phyloP scores from a whole-genome alignment of 495 filamentous ascomycete genomes.

The Chaetomium cochliodes region DNA sequence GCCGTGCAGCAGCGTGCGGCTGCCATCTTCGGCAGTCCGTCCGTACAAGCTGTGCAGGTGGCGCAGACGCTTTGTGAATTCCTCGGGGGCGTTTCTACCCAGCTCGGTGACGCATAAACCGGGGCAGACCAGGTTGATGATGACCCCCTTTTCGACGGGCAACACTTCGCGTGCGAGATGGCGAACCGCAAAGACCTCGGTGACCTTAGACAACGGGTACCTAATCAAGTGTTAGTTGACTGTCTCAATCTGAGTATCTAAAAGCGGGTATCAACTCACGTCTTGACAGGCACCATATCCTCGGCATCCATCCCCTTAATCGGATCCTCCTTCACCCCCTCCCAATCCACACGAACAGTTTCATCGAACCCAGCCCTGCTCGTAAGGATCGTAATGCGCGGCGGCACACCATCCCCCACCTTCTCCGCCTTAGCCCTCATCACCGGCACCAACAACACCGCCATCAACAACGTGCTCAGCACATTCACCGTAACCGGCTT shows the following conservation, averaged over 20 bases:
- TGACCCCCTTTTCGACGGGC: conserved; percentile 31
- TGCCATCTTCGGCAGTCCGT: conserved; percentile 43
- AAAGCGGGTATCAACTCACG: neutral
- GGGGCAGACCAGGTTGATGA: conserved; percentile 44
- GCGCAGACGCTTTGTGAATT: neutral
- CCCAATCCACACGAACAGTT: neutral
- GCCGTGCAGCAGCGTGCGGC: conserved; percentile 42
- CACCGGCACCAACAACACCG: conserved; percentile 39
- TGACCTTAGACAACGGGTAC: conserved; percentile 22
- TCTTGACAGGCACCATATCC: neutral
- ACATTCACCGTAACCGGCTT: conserved; percentile 48
- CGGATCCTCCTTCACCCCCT: conserved; percentile 20
- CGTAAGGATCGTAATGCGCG: neutral
- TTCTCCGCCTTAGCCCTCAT: conserved; percentile 26
- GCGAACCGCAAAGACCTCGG: conserved; percentile 23
- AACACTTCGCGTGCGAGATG: conserved; percentile 25
- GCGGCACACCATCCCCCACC: neutral
- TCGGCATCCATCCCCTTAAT: conserved; percentile 17
- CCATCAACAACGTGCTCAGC: conserved; percentile 50
- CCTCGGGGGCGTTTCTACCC: conserved; percentile 22
- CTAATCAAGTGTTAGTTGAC: neutral
- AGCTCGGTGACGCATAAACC: conserved; percentile 44
- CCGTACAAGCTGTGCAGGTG: conserved; percentile 15
- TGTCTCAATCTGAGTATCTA: neutral
- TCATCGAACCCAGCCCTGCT: conserved; percentile 12